Evolutionary conservation across 768 basidiomycete species (phyloP), one percentile per base, ranked within the genome.

Genomic region (Mycena albidolilacea): DNA sequence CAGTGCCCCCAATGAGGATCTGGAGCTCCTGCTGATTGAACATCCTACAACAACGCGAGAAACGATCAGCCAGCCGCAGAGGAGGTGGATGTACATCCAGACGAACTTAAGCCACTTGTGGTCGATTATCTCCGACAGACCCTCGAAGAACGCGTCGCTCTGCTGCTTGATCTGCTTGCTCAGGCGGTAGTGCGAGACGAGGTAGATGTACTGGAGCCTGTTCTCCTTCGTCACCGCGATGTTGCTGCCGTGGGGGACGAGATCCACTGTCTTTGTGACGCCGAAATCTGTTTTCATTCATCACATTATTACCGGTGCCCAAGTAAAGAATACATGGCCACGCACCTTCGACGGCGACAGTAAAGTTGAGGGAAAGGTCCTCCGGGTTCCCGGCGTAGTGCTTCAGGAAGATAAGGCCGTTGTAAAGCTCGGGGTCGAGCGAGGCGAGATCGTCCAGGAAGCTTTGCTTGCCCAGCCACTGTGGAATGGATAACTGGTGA

Each of bases 11-110:
- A 7, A 99, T 87, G 1, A 99, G 85, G 60, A 97, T 93, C 79
- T 97, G 96, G 5, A 98, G 86, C 81, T 99, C 98, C 79, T 95
- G 94, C 75, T 97, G 97, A 81, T 98, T 97, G 84, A 99, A 99
- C 95, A 99, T 97, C 57, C 96, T 95, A 73, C 10, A 71, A 61
- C 38, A 14, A 43, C 38, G 55, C 30, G 46, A 43, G 21, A 21
- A 8, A 23, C 14, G 12, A 41, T 54, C 52, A 66, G 43, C 54
- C 60, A 38, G 48, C 12, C 10, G 35, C 14, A 21, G 15, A 41
- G 9, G 39, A 17, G 41, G 15, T 35, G 38, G 0, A 63, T 12
- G 48, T 15, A 35, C 57, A 23, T 11, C 15, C 57, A 11, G 41
- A 78, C 84, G 37, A 39, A 93, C 90, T 92, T 85, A 23, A 97